These are phyloP conservation scores for Angomonas deanei DNA, from an alignment of 208 protist genomes.

Conservation along the genomic window DNA sequence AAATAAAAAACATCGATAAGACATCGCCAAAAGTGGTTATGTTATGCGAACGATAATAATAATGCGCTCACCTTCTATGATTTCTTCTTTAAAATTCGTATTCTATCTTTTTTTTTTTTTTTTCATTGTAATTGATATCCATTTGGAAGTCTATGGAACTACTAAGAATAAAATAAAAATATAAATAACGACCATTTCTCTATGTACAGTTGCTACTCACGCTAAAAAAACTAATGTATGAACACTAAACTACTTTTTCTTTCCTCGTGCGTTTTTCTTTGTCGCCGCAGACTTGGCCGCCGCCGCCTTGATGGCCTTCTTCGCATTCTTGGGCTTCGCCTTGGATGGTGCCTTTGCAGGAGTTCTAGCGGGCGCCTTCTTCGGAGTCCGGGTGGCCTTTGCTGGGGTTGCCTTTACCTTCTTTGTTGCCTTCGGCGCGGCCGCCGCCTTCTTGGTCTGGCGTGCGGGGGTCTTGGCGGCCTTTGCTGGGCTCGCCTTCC, in stretches of 20 bases:
- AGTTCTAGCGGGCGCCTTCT: conserved; percentile 9
- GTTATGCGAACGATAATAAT: no score
- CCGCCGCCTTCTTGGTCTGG: not conserved
- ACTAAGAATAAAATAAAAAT: not conserved
- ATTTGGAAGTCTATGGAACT: not conserved
- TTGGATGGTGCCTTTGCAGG: conserved; percentile 2
- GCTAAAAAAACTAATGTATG: no score
- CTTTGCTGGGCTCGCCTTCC: not conserved
- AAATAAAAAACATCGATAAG: no score
- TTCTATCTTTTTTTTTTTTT: conserved; percentile 9
- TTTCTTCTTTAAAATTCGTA: not conserved
- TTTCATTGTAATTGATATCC: not conserved
- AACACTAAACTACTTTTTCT: conserved; percentile 32
- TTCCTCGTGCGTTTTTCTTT: conserved; percentile 22
- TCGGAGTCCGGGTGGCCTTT: conserved; percentile 14
- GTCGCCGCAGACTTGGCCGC: conserved; percentile 19
- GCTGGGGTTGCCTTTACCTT: no score
- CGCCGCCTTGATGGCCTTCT: conserved; percentile 29
- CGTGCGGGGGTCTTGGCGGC: conserved; percentile 5
- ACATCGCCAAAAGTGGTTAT: no score
- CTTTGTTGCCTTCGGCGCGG: conserved; percentile 10
- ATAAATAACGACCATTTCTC: not conserved
- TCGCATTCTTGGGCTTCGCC: conserved; percentile 18
- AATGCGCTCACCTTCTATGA: not conserved
- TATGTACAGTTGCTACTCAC: no score